phyloP scores from a whole-genome alignment of 345 rosid species.

The Ailanthus altissimus region DNA sequence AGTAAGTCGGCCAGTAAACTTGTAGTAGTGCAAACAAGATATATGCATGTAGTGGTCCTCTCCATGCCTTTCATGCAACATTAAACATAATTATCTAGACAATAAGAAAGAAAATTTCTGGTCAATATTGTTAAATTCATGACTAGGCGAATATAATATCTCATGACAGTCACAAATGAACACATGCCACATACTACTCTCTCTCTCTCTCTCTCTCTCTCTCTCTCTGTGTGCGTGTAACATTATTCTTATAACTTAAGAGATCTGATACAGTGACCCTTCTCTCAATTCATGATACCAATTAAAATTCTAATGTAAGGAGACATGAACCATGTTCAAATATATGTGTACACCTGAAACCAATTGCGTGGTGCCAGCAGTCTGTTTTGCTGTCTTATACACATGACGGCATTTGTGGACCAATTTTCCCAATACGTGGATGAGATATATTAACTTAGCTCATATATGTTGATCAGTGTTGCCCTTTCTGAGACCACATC shows the following conservation, averaged over 20 bases:
- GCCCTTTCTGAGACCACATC: slow-evolving; percentile 47
- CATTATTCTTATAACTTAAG: no score
- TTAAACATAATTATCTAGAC: not conserved
- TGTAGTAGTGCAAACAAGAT: not conserved
- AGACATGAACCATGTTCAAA: slow-evolving; percentile 4
- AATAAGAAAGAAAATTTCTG: not conserved
- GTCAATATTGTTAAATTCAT: not conserved
- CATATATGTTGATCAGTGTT: slow-evolving; percentile 23
- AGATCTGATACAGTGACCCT: no score
- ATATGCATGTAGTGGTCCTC: not conserved
- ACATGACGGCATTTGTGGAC: slow-evolving; percentile 34
- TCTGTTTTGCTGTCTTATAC: slow-evolving; percentile 12
- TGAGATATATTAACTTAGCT: slow-evolving; percentile 12
- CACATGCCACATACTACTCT: no score
- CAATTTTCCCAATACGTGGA: slow-evolving; percentile 30
- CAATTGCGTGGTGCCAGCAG: slow-evolving; percentile 3
- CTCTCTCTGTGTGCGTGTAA: no score
- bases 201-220: slow-evolving; percentile 17
- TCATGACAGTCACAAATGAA: slow-evolving; percentile 8
- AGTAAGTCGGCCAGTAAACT: not conserved
- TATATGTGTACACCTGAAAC: not conserved
- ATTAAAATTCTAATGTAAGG: not conserved
- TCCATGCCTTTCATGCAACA: not conserved
- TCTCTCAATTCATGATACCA: not conserved
- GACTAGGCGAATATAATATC: not conserved